phyloP scores from a whole-genome alignment of 2,329 filamentous ascomycete genomes.

The Septoria linicola region DNA sequence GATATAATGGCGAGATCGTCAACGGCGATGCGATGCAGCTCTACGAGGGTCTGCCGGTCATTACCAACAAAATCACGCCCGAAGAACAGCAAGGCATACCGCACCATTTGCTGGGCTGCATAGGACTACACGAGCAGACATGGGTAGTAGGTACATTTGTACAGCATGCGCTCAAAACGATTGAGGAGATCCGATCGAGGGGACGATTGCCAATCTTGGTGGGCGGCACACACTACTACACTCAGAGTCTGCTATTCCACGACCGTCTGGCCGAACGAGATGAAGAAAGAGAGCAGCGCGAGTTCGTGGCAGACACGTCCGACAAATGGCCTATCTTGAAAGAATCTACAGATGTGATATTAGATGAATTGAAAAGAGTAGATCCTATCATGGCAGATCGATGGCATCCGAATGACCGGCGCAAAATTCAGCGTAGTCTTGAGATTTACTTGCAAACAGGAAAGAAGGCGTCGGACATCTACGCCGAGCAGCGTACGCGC shows the following conservation, averaged over 20 bases:
- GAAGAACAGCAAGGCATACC: constrained; percentile 76
- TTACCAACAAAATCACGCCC: constrained; percentile 85
- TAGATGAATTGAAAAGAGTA: constrained; percentile 71
- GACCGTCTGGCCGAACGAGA: constrained; percentile 61
- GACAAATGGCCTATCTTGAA: constrained; percentile 67
- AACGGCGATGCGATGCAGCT: constrained; percentile 99
- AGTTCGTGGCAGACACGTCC: constrained; percentile 32
- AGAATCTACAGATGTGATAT: constrained; percentile 67
- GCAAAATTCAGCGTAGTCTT: constrained; percentile 85
- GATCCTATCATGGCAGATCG: constrained; percentile 85
- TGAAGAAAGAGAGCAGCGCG: constrained; percentile 33
- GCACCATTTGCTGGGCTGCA: constrained; percentile 82
- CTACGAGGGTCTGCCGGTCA: constrained; percentile 85
- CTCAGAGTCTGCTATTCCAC: constrained; percentile 81
- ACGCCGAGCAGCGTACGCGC: constrained; percentile 64
- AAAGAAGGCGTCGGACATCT: constrained; percentile 78
- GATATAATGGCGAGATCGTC: constrained; percentile 88
- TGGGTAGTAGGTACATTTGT: constrained; percentile 83
- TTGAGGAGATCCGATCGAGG: constrained; percentile 73
- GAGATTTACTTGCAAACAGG: constrained; percentile 88
- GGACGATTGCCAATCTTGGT: constrained; percentile 86
- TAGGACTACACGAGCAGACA: constrained; percentile 71
- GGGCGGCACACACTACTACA: constrained; percentile 94
- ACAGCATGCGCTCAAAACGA: constrained; percentile 63
- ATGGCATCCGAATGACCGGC: constrained; percentile 91